These are phyloP conservation scores for Limonium bicolor DNA, from an alignment of 148 eudicot species.

Conservation along the genomic window DNA sequence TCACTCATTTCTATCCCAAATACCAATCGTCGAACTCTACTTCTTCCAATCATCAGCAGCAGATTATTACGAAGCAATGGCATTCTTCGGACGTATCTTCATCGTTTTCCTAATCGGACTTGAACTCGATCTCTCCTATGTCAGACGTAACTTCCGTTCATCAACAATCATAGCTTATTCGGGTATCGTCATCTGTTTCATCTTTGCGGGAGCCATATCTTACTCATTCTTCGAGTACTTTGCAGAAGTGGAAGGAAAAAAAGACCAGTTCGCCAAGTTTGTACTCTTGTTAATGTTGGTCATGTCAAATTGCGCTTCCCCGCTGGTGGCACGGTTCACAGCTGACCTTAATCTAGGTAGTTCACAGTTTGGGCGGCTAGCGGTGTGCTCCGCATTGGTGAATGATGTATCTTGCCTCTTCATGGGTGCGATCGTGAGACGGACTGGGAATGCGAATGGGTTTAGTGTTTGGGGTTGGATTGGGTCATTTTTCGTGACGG, in stretches of 20 bases:
- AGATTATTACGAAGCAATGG: slow-evolving; percentile 61
- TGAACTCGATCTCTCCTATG: slow-evolving; percentile 52
- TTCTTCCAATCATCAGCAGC: slow-evolving; percentile 34
- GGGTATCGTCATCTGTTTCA: slow-evolving; percentile 29
- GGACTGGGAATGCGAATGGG: slow-evolving; percentile 11
- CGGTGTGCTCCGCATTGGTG: slow-evolving; percentile 44
- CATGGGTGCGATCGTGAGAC: slow-evolving; percentile 21
- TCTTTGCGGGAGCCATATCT: slow-evolving; percentile 41
- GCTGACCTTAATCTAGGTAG: slow-evolving; percentile 48
- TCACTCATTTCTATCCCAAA: slow-evolving; percentile 50
- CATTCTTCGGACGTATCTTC: slow-evolving; percentile 49
- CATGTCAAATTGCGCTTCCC: slow-evolving; percentile 57
- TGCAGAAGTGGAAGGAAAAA: neutral
- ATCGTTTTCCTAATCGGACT: slow-evolving; percentile 78
- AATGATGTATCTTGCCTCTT: slow-evolving; percentile 29
- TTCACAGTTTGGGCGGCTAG: slow-evolving; percentile 62
- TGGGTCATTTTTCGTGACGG: slow-evolving; percentile 25
- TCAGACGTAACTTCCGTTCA: slow-evolving; percentile 40
- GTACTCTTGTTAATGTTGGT: slow-evolving; percentile 28
- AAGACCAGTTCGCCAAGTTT: slow-evolving; percentile 8
- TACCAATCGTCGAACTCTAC: slow-evolving; percentile 17
- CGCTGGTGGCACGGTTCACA: slow-evolving; percentile 51
- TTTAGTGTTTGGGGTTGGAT: slow-evolving; percentile 15
- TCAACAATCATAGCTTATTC: slow-evolving; percentile 37
- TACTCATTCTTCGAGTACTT: slow-evolving; percentile 19